Evolutionary conservation across 176 grass and related monocot genomes (phyloP), one percentile per base, ranked within the genome.

Genomic region (Eleusine coracana): DNA sequence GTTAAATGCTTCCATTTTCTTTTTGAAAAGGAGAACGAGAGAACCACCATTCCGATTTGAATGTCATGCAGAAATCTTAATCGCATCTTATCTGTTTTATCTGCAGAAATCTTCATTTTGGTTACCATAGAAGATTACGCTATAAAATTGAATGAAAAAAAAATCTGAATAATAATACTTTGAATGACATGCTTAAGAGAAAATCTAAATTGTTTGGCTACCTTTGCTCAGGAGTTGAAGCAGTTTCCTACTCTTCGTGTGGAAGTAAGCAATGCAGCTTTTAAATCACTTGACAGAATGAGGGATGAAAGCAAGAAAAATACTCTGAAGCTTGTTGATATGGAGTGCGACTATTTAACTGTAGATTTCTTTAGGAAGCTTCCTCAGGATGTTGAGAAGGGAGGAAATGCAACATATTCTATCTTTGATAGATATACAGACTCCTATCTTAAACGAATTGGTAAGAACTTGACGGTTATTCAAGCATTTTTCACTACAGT

Each of bases 361-460:
- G 93, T 99, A 39, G 96, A 99, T 92, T 99, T 99, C 87, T 99
- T 99, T 81, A 82, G 96, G 83, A 99, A 96, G 74, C 96, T 99
- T 89, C 96, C 96, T 31, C 93, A 99, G 83, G 96, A 96, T 83
- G 83, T 96, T 65, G 96, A 99, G 85, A 99, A 99, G 89, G 96
- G 96, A 63, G 96, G 96, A 90, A 99, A 92, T 83, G 89, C 91
- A 81, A 89, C 85, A 68, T 91, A 96, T 78, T 99, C 96, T 75
- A 93, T 99, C 76, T 99, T 99, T 85, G 96, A 99, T 75, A 94
- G 96, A 93, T 98, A 98, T 29, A 94, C 93, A 48, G 96, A 99
- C 82, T 96, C 93, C 31, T 99, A 99, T 85, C 96, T 99, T 67
- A 92, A 91, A 85, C 84, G 96, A 85, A 93, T 99, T 49, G 95